Evolutionary conservation across 2,329 filamentous ascomycete genomes (phyloP).

Genomic region (Ilyonectria sp.): DNA sequence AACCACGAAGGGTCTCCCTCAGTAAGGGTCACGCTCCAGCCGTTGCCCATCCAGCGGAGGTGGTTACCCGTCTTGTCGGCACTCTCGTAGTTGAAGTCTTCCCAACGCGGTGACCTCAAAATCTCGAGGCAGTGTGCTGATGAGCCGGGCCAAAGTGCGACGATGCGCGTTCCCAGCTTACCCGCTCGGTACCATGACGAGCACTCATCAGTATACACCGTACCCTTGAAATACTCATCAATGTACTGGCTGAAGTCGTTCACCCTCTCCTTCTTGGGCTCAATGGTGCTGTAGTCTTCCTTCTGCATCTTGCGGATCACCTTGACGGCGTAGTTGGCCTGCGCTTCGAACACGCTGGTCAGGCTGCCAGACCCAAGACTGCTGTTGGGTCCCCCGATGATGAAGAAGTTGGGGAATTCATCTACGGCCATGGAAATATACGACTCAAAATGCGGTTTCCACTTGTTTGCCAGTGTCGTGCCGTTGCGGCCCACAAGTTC

Average conservation of each 20-base stretch:
- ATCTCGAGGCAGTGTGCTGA: constrained; percentile 28
- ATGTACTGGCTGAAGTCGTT: constrained; percentile 29
- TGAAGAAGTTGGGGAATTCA: constrained; percentile 65
- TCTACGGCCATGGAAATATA: constrained; percentile 64
- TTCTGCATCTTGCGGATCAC: constrained; percentile 44
- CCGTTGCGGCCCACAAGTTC: constrained; percentile 57
- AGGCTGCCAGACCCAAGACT: constrained; percentile 64
- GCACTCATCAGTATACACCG: constrained; percentile 34
- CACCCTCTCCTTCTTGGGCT: constrained; percentile 15
- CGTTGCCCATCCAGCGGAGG: constrained; percentile 29
- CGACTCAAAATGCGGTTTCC: constrained; percentile 55
- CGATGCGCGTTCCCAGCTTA: constrained; percentile 12
- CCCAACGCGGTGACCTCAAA: constrained; percentile 28
- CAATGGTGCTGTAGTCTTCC: constrained; percentile 38
- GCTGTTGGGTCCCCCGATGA: constrained; percentile 65
- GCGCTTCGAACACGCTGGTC: constrained; percentile 63
- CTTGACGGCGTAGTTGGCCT: constrained; percentile 51
- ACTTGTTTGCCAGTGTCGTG: constrained; percentile 56
- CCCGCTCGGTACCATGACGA: constrained; percentile 28
- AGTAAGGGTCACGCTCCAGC: constrained; percentile 24
- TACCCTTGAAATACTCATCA: constrained; percentile 34
- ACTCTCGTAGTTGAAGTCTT: constrained; percentile 27
- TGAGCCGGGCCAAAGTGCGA: constrained; percentile 30
- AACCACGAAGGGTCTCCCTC: constrained; percentile 34
- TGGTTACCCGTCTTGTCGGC: constrained; percentile 18